These are phyloP conservation scores for Didymosphaeria variabile DNA, from an alignment of 2,329 filamentous ascomycete genomes.

Conservation along the genomic window DNA sequence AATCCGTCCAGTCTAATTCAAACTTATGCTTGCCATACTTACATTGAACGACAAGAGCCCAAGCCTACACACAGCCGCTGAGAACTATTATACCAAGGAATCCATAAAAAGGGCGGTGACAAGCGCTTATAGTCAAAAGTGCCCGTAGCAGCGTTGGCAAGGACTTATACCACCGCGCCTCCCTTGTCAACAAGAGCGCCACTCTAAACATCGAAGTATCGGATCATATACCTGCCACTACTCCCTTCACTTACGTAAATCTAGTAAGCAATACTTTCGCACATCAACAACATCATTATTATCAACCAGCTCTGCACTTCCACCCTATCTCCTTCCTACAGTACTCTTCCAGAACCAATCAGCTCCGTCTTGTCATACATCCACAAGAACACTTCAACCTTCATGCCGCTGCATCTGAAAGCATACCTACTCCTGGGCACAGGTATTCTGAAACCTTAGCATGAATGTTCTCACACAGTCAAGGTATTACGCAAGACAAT, in stretches of 20 bases:
- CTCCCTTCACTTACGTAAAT: too few species aligned
- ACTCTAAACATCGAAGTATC: slow-evolving; percentile 28
- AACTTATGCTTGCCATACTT: slow-evolving; percentile 35
- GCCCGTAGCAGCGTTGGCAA: slow-evolving; percentile 33
- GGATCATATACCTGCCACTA: slow-evolving; percentile 28
- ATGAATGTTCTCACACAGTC: too few species aligned
- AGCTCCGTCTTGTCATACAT: slow-evolving; percentile 22
- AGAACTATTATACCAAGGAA: slow-evolving; percentile 35
- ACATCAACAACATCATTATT: too few species aligned
- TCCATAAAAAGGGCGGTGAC: slow-evolving; percentile 27
- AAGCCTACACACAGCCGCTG: slow-evolving; percentile 40
- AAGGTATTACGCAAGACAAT: slow-evolving; percentile 38
- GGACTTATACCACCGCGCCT: slow-evolving; percentile 35
- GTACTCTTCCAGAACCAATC: too few species aligned
- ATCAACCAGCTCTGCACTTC: too few species aligned
- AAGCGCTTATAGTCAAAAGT: slow-evolving; percentile 36
- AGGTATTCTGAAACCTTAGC: slow-evolving; percentile 19
- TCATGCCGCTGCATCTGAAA: slow-evolving; percentile 25
- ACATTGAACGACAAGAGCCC: slow-evolving; percentile 40
- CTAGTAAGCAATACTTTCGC: too few species aligned
- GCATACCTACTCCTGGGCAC: slow-evolving; percentile 25
- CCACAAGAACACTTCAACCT: slow-evolving; percentile 16
- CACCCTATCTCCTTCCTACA: too few species aligned
- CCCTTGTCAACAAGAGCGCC: slow-evolving; percentile 28
- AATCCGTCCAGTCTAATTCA: slow-evolving; percentile 38